These are phyloP conservation scores for Bolboschoenoplectus hybrid DNA, from an alignment of 202 grass and related monocot genomes.

Conservation along the genomic window DNA sequence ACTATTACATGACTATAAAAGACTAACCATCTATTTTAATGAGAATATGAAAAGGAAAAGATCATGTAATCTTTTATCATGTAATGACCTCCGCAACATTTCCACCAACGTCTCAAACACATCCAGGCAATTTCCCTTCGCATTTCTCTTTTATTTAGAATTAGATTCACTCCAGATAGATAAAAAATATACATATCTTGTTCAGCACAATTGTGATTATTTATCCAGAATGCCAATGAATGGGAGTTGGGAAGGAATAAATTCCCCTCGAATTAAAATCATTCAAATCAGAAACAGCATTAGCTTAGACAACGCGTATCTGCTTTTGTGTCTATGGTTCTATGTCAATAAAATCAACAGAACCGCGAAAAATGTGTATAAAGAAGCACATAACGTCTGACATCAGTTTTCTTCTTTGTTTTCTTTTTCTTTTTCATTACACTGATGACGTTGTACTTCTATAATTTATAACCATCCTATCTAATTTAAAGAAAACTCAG, in stretches of 20 bases:
- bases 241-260: background rate
- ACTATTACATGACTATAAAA: background rate
- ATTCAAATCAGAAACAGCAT: background rate
- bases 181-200: background rate
- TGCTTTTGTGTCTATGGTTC: background rate
- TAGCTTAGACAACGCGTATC: background rate
- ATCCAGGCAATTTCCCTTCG: background rate
- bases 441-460: background rate
- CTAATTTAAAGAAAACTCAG: background rate
- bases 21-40: background rate
- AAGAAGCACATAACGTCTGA: background rate
- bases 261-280: background rate
- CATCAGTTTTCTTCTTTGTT: background rate
- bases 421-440: background rate
- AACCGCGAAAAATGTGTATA: background rate
- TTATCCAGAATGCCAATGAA: background rate
- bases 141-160: background rate
- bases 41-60: background rate
- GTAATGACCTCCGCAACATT: background rate
- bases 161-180: background rate
- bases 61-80: background rate
- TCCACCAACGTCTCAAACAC: background rate
- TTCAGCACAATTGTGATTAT: background rate
- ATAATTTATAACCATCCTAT: constrained; percentile 10
- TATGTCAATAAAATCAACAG: background rate